These are phyloP conservation scores for Triticum monococcum DNA, from an alignment of 176 grass and related monocot genomes.

Conservation along the genomic window DNA sequence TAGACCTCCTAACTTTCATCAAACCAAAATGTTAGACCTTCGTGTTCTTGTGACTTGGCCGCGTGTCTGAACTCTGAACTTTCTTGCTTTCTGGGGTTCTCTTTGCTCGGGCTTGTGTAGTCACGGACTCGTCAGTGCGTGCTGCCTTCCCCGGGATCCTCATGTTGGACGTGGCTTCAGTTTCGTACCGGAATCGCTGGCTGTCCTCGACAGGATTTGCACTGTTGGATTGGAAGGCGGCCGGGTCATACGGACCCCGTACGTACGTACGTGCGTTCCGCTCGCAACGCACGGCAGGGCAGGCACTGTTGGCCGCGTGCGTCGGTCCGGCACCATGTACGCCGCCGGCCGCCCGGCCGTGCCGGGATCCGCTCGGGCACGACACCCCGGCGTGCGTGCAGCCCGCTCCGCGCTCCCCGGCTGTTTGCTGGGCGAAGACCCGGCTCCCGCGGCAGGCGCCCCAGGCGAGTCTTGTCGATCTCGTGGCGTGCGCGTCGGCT, in stretches of 20 bases:
- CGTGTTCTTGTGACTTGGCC: no score
- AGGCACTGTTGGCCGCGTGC: not conserved
- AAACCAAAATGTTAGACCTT: not conserved
- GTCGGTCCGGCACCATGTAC: not conserved
- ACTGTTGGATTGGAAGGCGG: not conserved
- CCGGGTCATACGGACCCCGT: not conserved
- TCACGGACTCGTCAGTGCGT: no score
- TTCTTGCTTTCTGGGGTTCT: no score
- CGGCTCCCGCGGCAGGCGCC: not conserved
- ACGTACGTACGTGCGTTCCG: not conserved
- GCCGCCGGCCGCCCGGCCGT: not conserved
- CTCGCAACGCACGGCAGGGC: not conserved
- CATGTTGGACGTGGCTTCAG: not conserved
- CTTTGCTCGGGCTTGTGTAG: not conserved
- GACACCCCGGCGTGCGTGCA: not conserved
- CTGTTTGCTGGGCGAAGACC: not conserved
- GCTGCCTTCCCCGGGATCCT: no score
- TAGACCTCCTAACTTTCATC: constrained; percentile 16
- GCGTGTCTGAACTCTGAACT: not conserved
- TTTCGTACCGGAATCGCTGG: not conserved
- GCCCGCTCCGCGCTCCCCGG: not conserved
- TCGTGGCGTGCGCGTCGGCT: not conserved
- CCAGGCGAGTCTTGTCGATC: not conserved
- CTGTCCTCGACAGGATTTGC: not conserved
- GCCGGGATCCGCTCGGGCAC: not conserved